phyloP scores from a whole-genome alignment of 2,329 filamentous ascomycete genomes.

The Fusarium drepaniforme region DNA sequence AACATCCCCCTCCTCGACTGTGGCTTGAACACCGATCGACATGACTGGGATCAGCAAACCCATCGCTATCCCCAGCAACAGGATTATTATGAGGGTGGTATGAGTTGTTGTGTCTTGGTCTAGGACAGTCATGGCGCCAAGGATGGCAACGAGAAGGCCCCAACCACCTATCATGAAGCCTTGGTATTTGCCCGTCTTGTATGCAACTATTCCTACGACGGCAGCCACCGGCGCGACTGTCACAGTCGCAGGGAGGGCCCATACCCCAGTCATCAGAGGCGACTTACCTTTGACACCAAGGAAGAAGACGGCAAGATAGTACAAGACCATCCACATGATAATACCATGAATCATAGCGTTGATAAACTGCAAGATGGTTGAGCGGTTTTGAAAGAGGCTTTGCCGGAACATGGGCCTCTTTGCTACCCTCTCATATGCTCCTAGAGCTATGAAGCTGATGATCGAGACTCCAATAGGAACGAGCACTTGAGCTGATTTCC shows the following conservation, averaged over 20 bases:
- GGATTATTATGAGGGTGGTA: conserved; percentile 71
- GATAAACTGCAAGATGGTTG: conserved; percentile 37
- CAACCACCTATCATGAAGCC: conserved; percentile 73
- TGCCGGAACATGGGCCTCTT: conserved; percentile 40
- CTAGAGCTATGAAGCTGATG: conserved; percentile 54
- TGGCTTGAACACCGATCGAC: conserved; percentile 72
- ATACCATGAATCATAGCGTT: conserved; percentile 40
- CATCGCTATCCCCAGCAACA: conserved; percentile 70
- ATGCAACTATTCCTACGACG: conserved; percentile 65
- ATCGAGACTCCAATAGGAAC: conserved; percentile 70
- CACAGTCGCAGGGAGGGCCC: conserved; percentile 70
- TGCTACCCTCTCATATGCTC: conserved; percentile 30
- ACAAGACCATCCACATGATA: conserved; percentile 46
- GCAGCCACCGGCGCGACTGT: conserved; percentile 73
- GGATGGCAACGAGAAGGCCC: conserved; percentile 67
- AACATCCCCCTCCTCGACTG: conserved; percentile 28
- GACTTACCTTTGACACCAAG: conserved; percentile 38
- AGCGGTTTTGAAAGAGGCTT: conserved; percentile 35
- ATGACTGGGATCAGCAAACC: conserved; percentile 76
- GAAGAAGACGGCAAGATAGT: conserved; percentile 45
- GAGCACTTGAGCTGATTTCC: conserved; percentile 54
- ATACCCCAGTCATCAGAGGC: conserved; percentile 53
- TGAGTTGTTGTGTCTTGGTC: conserved; percentile 60
- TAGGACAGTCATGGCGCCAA: conserved; percentile 66
- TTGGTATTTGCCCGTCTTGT: conserved; percentile 69